Base-by-base conservation (phyloP, 495 filamentous ascomycete species). In the Podospora conica region DNA sequence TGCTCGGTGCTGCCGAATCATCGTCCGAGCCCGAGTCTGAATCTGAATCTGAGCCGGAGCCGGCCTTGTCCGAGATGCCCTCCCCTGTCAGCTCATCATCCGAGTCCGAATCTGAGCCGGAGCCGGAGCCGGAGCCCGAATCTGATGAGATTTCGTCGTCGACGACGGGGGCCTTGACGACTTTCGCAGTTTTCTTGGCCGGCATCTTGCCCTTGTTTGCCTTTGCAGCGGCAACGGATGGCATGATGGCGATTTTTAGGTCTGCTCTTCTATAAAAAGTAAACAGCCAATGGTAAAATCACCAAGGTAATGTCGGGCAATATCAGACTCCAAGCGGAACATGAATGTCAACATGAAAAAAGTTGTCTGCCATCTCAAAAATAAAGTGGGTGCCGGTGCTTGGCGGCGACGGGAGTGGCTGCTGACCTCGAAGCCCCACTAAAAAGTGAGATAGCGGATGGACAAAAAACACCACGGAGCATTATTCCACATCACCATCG, bases 221-320 rank as follows among this genome's bases (percentile, higher is more conserved):
- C 63, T 66, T 71, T 56, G 58, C 59, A 54, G 64, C 24, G 3
- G 63, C 59, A 29, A 53, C 61, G 27, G 73, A 70, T 29, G 67
- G 73, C 73, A 75, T 75, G 65, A 28, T 25, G 15, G 27, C 60
- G 40, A 12, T 15, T 20, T 21, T 55, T 21, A 24, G 9, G 25
- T 20, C 53, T 31, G 20, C n/a, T 57, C 60, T 54, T 31, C 61
- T 25, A 27, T 61, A 23, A 9, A 24, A 29, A 64, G 18, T 25
- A 23, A 18, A 40, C 21, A 22, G 56, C 48, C 53, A 55, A 55
- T 27, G 12, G 40, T 20, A 53, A 23, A 22, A 61, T 24, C 53
- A 28, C 11, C 25, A 60, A 65, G 40, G 33, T 7, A n/a, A 54
- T 60, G 40, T 21, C 22, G 54, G 53, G 48, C 65, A 58, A 64